Evolutionary conservation across 2,329 filamentous ascomycete genomes (phyloP).

Genomic region (Trichoderma semiorbis): DNA sequence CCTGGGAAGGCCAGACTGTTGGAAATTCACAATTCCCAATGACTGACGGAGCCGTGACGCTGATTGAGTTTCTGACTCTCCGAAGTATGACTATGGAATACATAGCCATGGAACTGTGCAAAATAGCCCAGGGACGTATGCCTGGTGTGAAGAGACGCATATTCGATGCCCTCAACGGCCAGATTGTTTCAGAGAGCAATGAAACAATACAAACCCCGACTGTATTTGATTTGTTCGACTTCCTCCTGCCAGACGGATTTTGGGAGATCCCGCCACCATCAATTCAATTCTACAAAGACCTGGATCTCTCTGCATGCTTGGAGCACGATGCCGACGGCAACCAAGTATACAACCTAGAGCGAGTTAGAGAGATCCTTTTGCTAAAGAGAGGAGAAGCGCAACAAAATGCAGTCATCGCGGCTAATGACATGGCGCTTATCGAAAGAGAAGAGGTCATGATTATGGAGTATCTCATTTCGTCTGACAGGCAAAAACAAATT

Average conservation of each 20-base stretch:
- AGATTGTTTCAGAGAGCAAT: slow-evolving; percentile 63
- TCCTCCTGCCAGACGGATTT: slow-evolving; percentile 57
- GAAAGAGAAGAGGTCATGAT: slow-evolving; percentile 60
- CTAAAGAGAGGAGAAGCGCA: slow-evolving; percentile 63
- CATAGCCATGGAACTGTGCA: slow-evolving; percentile 77
- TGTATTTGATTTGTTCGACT: slow-evolving; percentile 92
- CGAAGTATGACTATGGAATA: slow-evolving; percentile 81
- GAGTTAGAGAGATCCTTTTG: slow-evolving; percentile 69
- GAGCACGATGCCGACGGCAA: slow-evolving; percentile 57
- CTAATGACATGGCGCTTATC: slow-evolving; percentile 48
- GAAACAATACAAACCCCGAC: slow-evolving; percentile 66
- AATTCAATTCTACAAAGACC: slow-evolving; percentile 58
- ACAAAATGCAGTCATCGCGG: slow-evolving; percentile 45
- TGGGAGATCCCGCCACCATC: slow-evolving; percentile 51
- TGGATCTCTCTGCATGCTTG: slow-evolving; percentile 65
- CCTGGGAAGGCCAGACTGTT: slow-evolving; percentile 70
- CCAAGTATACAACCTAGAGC: slow-evolving; percentile 63
- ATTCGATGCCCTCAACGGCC: slow-evolving; percentile 73
- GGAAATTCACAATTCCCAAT: slow-evolving; percentile 64
- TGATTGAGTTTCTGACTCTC: slow-evolving; percentile 73
- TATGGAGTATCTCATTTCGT: slow-evolving; percentile 57
- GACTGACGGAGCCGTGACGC: slow-evolving; percentile 62
- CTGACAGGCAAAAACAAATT: slow-evolving; percentile 62
- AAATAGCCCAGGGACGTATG: slow-evolving; percentile 66
- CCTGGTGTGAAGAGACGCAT: slow-evolving; percentile 67